phyloP scores from a whole-genome alignment of 257 asterid species.

The Penstemon newberryi region DNA sequence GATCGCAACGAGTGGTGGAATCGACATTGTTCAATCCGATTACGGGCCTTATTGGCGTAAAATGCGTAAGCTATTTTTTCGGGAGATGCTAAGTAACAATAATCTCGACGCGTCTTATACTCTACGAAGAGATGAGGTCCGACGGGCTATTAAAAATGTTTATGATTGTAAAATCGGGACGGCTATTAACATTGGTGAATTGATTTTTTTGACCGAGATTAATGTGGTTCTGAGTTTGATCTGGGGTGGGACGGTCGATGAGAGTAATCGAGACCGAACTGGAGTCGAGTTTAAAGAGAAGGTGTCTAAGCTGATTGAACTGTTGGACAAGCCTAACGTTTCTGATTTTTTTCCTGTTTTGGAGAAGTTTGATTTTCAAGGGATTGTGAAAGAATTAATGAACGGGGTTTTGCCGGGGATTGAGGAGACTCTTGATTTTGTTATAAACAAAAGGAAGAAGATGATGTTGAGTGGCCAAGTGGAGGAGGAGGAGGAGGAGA shows the following conservation, averaged over 20 bases:
- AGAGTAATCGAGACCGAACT: neutral
- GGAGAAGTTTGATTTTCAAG: neutral
- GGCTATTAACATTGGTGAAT: neutral
- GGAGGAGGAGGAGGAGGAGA: neutral
- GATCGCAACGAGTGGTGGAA: neutral
- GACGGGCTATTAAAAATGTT: neutral
- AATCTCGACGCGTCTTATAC: conserved; percentile 1
- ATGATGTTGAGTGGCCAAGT: neutral
- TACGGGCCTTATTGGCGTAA: neutral
- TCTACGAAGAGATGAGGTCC: conserved; percentile 2
- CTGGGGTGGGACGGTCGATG: neutral
- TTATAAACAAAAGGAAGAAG: neutral
- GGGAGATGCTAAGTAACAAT: neutral
- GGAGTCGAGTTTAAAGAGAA: neutral
- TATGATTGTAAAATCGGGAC: neutral
- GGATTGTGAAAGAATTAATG: neutral
- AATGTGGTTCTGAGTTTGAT: neutral
- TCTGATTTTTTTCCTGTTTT: conserved; percentile 5
- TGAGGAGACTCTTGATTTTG: neutral
- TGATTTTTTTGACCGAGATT: neutral
- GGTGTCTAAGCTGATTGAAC: neutral
- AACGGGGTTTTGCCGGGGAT: no score
- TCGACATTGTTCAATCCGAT: neutral
- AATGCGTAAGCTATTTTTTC: neutral
- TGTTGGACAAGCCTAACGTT: conserved; percentile 13